Base-by-base conservation (phyloP, 2,329 filamentous ascomycete genomes). In the Microcera coccophila region DNA sequence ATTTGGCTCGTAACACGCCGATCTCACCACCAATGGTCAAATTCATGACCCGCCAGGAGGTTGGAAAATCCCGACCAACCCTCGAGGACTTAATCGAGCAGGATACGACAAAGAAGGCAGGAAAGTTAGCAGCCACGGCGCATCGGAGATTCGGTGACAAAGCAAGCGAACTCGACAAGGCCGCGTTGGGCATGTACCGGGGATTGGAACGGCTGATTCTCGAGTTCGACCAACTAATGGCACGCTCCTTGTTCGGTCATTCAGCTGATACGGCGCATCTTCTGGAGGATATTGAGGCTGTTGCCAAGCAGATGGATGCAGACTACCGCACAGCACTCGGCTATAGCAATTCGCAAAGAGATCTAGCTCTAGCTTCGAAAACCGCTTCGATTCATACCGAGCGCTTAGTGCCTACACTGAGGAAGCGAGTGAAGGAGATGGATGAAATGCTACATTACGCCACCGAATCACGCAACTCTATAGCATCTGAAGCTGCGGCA, bases 291-390 rank as follows among this genome's bases (percentile, higher is more conserved):
- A 89, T 97, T 33, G 84, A 91, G 60, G 85, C 87, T 0, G 75
- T 97, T 42, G 83, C 84, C 39, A 89, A 82, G 57, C 96, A 96
- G 66, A 86, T 98, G 38, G 82, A 84, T 36, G 87, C 84, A 5
- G 93, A 97, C 64, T 87, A 89, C 59, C 84, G 90, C 53, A 84
- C 87, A 52, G 81, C 89, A 10, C 71, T 89, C 34, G 75, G 78
- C 5, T 83, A 90, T 49, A 72, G 80, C 1, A 79, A 80, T 50
- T 82, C 82, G 31, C 71, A 82, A 53, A 70, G 72, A 28, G 80
- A 81, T 50, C 59, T 82, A 14, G 69, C 74, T 1, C 79, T 82
- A 55, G 79, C 76, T 7, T 84, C 81, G 16, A 83, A 81, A 58
- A 79, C 76, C 28, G 81, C 81, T 5, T 76, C 75, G 4, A 76